Evolutionary conservation across 202 grass and related monocot species (phyloP).

Genomic region (Digitaria exilis): DNA sequence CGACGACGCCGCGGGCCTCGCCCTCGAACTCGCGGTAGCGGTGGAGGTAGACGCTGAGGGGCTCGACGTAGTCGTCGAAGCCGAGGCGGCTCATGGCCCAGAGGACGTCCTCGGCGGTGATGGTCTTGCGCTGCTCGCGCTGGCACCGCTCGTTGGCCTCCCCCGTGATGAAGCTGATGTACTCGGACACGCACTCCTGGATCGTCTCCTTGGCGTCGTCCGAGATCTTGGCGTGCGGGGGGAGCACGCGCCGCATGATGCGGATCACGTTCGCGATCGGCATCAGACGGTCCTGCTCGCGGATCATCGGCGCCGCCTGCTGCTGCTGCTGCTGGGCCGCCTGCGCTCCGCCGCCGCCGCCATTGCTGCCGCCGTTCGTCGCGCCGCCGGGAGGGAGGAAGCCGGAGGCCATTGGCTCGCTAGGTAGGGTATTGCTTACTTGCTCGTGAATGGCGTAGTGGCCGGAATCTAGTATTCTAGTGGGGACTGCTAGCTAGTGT

Average conservation of each 20-base stretch:
- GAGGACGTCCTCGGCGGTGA: slow-evolving; percentile 97
- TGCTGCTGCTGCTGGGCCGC: neutral
- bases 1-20: slow-evolving; percentile 61
- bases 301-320: slow-evolving; percentile 24
- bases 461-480: neutral
- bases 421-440: slow-evolving; percentile 30
- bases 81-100: slow-evolving; percentile 98
- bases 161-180: slow-evolving; percentile 95
- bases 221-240: slow-evolving; percentile 92
- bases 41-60: slow-evolving; percentile 74
- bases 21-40: slow-evolving; percentile 90
- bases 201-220: slow-evolving; percentile 98
- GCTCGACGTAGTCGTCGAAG: slow-evolving; percentile 92
- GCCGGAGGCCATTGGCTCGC: slow-evolving; percentile 40
- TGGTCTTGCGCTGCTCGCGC: slow-evolving; percentile 95
- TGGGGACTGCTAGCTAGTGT: neutral
- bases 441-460: neutral
- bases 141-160: slow-evolving; percentile 98
- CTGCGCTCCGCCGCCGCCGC: neutral
- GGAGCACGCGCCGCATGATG: slow-evolving; percentile 95
- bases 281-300: slow-evolving; percentile 95
- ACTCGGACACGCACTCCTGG: slow-evolving; percentile 99
- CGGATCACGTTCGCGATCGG: slow-evolving; percentile 98
- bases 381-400: neutral
- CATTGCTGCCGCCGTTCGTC: neutral